Evolutionary conservation across 805 yeast species (phyloP).

Genomic region (Pachysolen tannophilus): DNA sequence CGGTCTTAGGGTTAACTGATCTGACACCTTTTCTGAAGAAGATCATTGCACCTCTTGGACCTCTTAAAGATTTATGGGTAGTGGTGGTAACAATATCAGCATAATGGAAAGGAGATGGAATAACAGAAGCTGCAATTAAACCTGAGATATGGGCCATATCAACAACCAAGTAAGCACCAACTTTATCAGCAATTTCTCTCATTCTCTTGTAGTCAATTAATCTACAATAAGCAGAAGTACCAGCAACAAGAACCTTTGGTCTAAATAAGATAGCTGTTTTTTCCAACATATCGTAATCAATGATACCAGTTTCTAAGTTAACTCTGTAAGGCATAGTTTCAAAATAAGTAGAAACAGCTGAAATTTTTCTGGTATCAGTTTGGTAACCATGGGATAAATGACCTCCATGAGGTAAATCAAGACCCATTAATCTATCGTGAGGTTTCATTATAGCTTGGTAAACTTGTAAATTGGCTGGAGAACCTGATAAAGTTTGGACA

Average conservation of each 20-base stretch:
- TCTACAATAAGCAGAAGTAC: constrained; percentile 97
- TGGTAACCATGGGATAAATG: constrained; percentile 98
- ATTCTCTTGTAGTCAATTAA: constrained; percentile 93
- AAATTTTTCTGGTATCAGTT: constrained; percentile 86
- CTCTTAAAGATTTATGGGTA: constrained; percentile 97
- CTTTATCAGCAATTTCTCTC: constrained; percentile 94
- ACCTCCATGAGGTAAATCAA: constrained; percentile 98
- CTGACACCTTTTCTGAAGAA: constrained; percentile 96
- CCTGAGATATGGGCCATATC: constrained; percentile 99
- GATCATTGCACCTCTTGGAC: constrained; percentile 99
- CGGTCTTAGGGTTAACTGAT: constrained; percentile 79
- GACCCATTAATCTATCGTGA: constrained; percentile 96
- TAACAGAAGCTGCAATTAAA: constrained; percentile 90
- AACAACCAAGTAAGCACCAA: constrained; percentile 91
- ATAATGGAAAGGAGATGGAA: constrained; percentile 92
- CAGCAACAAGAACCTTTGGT: constrained; percentile 95
- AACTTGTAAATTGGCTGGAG: constrained; percentile 96
- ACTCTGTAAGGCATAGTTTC: constrained; percentile 99
- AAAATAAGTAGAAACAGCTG: constrained; percentile 92
- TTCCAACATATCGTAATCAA: constrained; percentile 93
- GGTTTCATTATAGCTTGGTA: constrained; percentile 93
- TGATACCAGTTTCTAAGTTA: constrained; percentile 82
- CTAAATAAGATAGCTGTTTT: constrained; percentile 86
- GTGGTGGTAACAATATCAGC: constrained; percentile 98
- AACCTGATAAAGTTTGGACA: constrained; percentile 93